Evolutionary conservation across 345 rosid genomes (phyloP).

Genomic region (Bruguiera sexangula): DNA sequence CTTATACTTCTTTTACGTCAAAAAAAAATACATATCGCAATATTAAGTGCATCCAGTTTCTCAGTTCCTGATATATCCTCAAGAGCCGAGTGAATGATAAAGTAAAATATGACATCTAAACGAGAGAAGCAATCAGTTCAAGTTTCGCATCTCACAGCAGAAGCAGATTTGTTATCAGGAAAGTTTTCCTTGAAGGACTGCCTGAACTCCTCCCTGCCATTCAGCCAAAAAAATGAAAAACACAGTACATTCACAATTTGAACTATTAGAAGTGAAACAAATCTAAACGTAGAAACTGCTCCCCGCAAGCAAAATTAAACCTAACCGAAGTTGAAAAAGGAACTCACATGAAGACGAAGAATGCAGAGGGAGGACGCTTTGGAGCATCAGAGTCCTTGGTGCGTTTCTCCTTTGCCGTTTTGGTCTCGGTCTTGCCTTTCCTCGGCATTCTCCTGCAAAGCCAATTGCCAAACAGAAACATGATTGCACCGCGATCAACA

Average conservation of each 20-base stretch:
- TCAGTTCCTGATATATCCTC: too few species aligned
- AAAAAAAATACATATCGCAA: too few species aligned
- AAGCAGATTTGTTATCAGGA: slow-evolving; percentile 31
- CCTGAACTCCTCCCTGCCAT: slow-evolving; percentile 35
- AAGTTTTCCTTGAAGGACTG: slow-evolving; percentile 28
- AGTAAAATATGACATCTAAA: background rate
- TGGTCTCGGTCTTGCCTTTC: slow-evolving; percentile 16
- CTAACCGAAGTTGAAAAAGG: background rate
- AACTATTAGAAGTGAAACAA: background rate
- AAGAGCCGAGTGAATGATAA: too few species aligned
- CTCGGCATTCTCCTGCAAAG: slow-evolving; percentile 18
- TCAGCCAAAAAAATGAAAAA: background rate
- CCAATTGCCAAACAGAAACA: background rate
- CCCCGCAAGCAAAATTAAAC: background rate
- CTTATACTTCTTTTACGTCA: too few species aligned
- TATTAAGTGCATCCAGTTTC: too few species aligned
- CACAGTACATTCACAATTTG: background rate
- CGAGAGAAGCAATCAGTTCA: background rate
- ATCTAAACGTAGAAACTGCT: background rate
- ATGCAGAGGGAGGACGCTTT: slow-evolving; percentile 30
- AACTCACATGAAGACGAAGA: slow-evolving; percentile 30
- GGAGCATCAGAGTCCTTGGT: slow-evolving; percentile 26
- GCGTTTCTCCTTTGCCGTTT: slow-evolving; percentile 6
- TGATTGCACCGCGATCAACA: too few species aligned
- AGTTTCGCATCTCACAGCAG: slow-evolving; percentile 19